Percentiles rank a stretch among this genome's conserved stretches.
These are phyloP conservation scores for Mycena filopes DNA, from an alignment of 768 basidiomycete genomes.

Conservation along the genomic window DNA sequence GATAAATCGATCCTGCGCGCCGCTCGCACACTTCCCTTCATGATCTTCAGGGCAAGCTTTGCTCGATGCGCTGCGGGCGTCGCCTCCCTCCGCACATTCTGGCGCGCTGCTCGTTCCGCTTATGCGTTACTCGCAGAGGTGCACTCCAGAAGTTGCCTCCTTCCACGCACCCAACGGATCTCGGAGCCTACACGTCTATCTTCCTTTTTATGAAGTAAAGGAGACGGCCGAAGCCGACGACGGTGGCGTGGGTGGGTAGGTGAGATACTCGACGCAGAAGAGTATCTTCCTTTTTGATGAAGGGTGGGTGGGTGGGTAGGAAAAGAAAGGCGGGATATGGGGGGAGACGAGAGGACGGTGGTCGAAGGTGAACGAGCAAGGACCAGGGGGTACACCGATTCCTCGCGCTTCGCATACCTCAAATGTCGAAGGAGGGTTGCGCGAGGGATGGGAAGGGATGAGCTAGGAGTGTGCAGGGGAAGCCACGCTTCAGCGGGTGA, in stretches of 20 bases:
- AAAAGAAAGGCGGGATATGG: neutral
- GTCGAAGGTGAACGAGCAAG: too few relatives aligned
- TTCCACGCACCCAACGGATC: neutral
- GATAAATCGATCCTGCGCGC: slow-evolving; percentile 3
- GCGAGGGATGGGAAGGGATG: slow-evolving; percentile 8
- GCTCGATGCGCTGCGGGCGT: neutral
- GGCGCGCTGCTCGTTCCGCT: slow-evolving; percentile 1
- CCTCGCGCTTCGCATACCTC: slow-evolving; percentile 19
- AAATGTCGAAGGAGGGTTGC: slow-evolving; percentile 17
- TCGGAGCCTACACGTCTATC: slow-evolving; percentile 7
- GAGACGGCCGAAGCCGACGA: slow-evolving; percentile 9
- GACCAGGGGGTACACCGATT: neutral
- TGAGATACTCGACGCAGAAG: neutral
- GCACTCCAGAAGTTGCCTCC: slow-evolving; percentile 4
- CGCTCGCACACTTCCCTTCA: neutral
- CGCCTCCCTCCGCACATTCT: slow-evolving; percentile 9
- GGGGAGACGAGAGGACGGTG: neutral
- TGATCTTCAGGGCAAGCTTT: slow-evolving; percentile 7
- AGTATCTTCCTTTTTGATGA: slow-evolving; percentile 26
- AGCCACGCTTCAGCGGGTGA: slow-evolving; percentile 6
- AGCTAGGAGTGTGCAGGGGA: slow-evolving; percentile 18
- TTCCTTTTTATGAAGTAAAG: slow-evolving; percentile 21
- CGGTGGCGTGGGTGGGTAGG: slow-evolving; percentile 14
- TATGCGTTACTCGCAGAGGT: slow-evolving; percentile 1
- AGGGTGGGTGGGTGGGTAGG: slow-evolving; percentile 16